phyloP scores from a whole-genome alignment of 805 yeast species.

The Kuraishia floccosa region DNA sequence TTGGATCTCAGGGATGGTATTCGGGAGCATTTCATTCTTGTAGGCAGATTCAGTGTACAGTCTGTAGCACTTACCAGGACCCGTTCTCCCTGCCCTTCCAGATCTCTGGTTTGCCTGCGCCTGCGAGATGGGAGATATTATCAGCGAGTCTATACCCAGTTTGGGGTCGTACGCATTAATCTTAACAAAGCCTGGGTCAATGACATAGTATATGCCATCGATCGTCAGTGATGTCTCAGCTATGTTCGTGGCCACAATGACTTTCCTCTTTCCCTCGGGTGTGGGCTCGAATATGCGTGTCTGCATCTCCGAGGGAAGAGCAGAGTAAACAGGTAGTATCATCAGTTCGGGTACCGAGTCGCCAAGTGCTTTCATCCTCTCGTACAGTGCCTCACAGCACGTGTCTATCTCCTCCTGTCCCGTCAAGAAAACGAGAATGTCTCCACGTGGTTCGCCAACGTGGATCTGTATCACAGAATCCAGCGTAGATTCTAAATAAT shows the following conservation, averaged over 20 bases:
- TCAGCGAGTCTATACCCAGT: slow-evolving; percentile 82
- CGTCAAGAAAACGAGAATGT: slow-evolving; percentile 70
- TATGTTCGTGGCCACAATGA: slow-evolving; percentile 88
- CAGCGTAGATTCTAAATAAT: slow-evolving; percentile 72
- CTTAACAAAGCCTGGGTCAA: slow-evolving; percentile 93
- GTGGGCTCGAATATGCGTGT: slow-evolving; percentile 83
- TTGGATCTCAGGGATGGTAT: slow-evolving; percentile 84
- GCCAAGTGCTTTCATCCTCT: slow-evolving; percentile 55
- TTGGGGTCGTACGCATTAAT: slow-evolving; percentile 81
- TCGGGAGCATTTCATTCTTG: slow-evolving; percentile 64
- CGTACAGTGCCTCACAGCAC: slow-evolving; percentile 62
- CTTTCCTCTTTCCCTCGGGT: slow-evolving; percentile 74
- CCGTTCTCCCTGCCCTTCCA: slow-evolving; percentile 97
- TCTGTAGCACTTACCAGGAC: slow-evolving; percentile 90
- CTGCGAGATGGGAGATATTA: slow-evolving; percentile 78
- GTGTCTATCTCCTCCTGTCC: slow-evolving; percentile 96
- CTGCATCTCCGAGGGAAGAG: slow-evolving; percentile 86
- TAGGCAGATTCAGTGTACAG: slow-evolving; percentile 81
- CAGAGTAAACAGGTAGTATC: slow-evolving; percentile 82
- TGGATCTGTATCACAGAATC: slow-evolving; percentile 85
- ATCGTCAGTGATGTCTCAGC: slow-evolving; percentile 97
- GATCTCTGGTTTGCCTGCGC: slow-evolving; percentile 95
- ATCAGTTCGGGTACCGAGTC: slow-evolving; percentile 50
- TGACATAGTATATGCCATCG: slow-evolving; percentile 83
- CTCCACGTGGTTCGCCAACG: slow-evolving; percentile 67